Base-by-base conservation (phyloP, 139 green algal genomes). In the Diplosphaera chodatii region DNA sequence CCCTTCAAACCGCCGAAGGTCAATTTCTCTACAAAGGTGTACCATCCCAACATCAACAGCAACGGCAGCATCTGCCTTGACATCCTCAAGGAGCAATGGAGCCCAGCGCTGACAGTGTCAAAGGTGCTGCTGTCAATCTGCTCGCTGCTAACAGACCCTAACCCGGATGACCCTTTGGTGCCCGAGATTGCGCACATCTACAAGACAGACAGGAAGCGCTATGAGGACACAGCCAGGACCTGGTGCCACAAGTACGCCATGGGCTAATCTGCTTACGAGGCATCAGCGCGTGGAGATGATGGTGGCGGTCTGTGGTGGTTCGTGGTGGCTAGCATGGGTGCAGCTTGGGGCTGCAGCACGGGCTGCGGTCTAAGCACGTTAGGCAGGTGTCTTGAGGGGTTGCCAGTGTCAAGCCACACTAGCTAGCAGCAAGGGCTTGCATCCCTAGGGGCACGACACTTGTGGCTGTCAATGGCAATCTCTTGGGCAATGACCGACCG, bases 61-160 rank as follows among this genome's bases (percentile, higher is more conserved):
- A 93, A 97, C 80, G 95, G 95, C 22, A 87, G 77, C 73, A 98
- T 99, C 69, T 98, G 94, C 82, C 82, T 99, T 27, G 95, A 98
- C 73, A 97, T 99, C 37, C 80, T 99, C n/a, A 98, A 98, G 78
- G 95, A 99, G 73, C 91, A 97, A 77, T 99, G 95, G 95, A 95
- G 84, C 70, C 95, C 95, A 13, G 95, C 95, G 5, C 83, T 98
- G 2, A 98, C 95, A 55, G 94, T 99, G 56, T 96, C 89, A n/a
- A 98, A 98, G 85, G 91, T 99, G 40, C 81, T 99, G 71, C 83
- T 98, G 73, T 97, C 91, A 32, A 96, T 99, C 74, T 98, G 89
- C 77, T 98, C 93, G 13, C 84, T 99, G 82, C 84, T 99, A 28
- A 98, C 94, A 63, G 95, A 99, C 81, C 91, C 95, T 33, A 98